Evolutionary conservation across 805 yeast species (phyloP).

Genomic region (Ogataea methylovora): DNA sequence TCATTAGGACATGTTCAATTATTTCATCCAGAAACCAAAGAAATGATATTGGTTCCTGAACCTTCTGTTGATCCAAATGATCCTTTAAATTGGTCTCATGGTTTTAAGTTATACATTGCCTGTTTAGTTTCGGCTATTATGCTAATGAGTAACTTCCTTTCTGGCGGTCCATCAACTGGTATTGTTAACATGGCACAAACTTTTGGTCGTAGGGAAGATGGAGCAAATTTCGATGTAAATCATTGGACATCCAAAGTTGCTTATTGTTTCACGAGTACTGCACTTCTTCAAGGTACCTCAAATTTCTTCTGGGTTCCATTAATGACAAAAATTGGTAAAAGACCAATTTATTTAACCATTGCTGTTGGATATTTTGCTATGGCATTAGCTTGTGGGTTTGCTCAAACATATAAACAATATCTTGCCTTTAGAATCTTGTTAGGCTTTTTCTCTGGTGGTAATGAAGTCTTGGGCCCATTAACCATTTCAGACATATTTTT

Average conservation of each 20-base stretch:
- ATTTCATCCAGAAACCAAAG: constrained; percentile 4
- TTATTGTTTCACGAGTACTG: constrained; percentile 39
- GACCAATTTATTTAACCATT: constrained; percentile 35
- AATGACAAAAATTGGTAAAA: constrained; percentile 40
- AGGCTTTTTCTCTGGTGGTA: constrained; percentile 32
- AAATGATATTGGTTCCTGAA: constrained; percentile 41
- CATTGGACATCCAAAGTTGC: constrained; percentile 46
- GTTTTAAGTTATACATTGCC: constrained; percentile 34
- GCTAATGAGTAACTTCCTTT: too few relatives aligned
- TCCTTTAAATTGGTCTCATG: constrained; percentile 46
- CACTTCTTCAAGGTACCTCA: constrained; percentile 41
- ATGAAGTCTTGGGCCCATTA: constrained; percentile 23
- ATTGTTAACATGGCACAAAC: too few relatives aligned
- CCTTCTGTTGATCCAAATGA: constrained; percentile 52
- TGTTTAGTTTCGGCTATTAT: too few relatives aligned
- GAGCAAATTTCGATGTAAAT: too few relatives aligned
- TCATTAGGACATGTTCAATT: constrained; percentile 6
- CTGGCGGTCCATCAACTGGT: constrained; percentile 43
- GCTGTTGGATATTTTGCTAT: constrained; percentile 30
- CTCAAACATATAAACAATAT: constrained; percentile 29
- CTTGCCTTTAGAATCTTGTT: constrained; percentile 27
- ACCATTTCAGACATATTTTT: constrained; percentile 33
- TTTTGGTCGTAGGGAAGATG: too few relatives aligned
- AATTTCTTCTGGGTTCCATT: constrained; percentile 41
- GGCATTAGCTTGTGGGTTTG: constrained; percentile 34